Percentiles rank a stretch among this genome's conserved stretches.
phyloP scores from a whole-genome alignment of 2,329 filamentous ascomycete species.

The Plenodomus lindquistii region DNA sequence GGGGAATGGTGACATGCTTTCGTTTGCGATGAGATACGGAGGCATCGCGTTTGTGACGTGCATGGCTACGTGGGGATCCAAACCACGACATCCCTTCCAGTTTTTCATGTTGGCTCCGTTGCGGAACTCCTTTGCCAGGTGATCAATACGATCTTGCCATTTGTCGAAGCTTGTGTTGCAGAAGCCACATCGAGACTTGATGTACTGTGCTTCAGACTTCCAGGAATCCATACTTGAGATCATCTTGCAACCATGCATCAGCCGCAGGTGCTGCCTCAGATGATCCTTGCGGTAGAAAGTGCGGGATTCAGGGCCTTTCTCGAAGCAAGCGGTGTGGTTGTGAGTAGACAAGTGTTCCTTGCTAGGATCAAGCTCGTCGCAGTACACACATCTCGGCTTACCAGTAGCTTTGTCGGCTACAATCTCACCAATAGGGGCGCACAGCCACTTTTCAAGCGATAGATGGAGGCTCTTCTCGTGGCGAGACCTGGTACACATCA shows the following conservation, averaged over 20 bases:
- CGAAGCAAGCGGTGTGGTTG: conserved; percentile 66
- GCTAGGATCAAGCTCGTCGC: conserved; percentile 57
- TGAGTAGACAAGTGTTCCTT: conserved; percentile 62
- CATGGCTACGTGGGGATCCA: conserved; percentile 53
- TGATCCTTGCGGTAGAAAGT: conserved; percentile 68
- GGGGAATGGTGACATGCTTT: conserved; percentile 50
- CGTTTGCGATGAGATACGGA: conserved; percentile 55
- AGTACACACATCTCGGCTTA: conserved; percentile 62
- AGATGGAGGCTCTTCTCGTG: conserved; percentile 47
- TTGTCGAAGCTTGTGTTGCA: conserved; percentile 52
- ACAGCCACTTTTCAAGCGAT: conserved; percentile 53
- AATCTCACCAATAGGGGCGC: conserved; percentile 61
- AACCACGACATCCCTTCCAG: conserved; percentile 60
- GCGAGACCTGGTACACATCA: conserved; percentile 40
- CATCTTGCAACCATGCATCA: conserved; percentile 66
- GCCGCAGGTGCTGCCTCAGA: conserved; percentile 62
- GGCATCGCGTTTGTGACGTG: conserved; percentile 57
- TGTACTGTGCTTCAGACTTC: conserved; percentile 59
- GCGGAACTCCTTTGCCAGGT: conserved; percentile 60
- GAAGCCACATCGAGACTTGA: conserved; percentile 61
- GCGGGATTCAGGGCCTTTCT: conserved; percentile 65
- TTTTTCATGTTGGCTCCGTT: conserved; percentile 57
- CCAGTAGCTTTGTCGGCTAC: conserved; percentile 62
- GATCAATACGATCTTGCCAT: conserved; percentile 58
- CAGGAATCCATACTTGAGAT: conserved; percentile 67